A percentile compares a stretch with the other conserved stretches of the same genome.
Evolutionary conservation across 1,284 basidiomycete genomes (phyloP).

Genomic region (Tilletiopsis washingtonensis): DNA sequence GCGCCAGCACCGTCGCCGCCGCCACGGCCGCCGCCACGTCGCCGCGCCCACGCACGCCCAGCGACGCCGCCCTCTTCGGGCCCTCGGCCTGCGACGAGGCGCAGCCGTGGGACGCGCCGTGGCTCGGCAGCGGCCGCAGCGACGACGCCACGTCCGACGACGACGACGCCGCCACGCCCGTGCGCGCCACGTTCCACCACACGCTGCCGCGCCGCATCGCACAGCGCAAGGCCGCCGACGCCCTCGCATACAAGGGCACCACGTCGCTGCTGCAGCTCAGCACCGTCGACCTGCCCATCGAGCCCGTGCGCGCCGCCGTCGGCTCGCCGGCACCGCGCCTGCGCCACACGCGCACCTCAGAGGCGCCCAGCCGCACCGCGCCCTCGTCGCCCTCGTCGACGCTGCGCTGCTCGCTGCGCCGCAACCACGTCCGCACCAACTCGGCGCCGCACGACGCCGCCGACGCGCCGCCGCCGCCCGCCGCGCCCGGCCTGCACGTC

Average conservation of each 20-base stretch:
- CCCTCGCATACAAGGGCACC: too few species aligned
- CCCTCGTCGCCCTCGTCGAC: background rate
- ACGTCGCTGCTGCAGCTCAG: too few species aligned
- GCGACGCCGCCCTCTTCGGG: background rate
- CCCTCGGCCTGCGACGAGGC: background rate
- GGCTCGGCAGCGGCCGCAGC: background rate
- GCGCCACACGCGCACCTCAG: background rate
- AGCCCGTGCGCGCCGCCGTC: background rate
- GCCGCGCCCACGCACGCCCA: too few species aligned
- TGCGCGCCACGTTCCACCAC: background rate
- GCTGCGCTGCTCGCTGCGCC: background rate
- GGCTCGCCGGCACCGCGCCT: background rate
- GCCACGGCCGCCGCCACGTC: too few species aligned
- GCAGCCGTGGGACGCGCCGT: background rate
- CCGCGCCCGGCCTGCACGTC: constrained; percentile 3
- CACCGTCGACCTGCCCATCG: background rate
- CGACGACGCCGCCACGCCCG: background rate
- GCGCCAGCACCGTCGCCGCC: background rate
- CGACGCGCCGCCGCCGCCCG: constrained; percentile 6
- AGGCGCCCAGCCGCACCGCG: background rate
- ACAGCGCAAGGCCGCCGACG: too few species aligned
- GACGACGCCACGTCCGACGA: background rate
- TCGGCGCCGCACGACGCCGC: background rate
- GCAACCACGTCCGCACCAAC: background rate
- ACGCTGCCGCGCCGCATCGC: too few species aligned